Percentiles rank a stretch among this genome's conserved stretches.
phyloP scores from a whole-genome alignment of 1,284 basidiomycete genomes.

The Ganoderma sinense region DNA sequence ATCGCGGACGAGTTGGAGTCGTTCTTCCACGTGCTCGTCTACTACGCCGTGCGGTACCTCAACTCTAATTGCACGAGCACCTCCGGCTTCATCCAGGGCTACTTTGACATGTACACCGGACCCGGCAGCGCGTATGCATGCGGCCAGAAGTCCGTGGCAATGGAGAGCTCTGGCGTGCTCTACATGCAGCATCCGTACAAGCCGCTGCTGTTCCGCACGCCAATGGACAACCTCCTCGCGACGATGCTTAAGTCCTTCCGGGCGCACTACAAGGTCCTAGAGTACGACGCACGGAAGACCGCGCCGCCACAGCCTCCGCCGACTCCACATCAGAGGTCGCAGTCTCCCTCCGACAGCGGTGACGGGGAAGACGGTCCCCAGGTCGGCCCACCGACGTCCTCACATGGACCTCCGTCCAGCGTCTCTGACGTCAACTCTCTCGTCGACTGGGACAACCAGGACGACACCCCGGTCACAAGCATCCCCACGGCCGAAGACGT shows the following conservation, averaged over 20 bases:
- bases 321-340: neutral
- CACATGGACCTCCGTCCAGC: neutral
- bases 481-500: neutral
- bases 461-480: neutral
- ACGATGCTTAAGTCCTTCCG: slow-evolving; percentile 3
- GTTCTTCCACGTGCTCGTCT: slow-evolving; percentile 15
- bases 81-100: no score
- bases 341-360: neutral
- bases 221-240: slow-evolving; percentile 5
- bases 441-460: neutral
- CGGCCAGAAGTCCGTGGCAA: neutral
- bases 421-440: neutral
- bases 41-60: slow-evolving; percentile 16
- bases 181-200: no score
- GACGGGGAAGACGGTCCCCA: neutral
- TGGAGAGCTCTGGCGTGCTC: no score
- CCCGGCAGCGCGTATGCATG: neutral
- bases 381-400: neutral
- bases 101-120: slow-evolving; percentile 2
- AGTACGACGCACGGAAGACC: neutral
- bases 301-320: neutral
- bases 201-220: slow-evolving; percentile 1
- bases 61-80: slow-evolving; percentile 6
- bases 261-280: slow-evolving; percentile 8
- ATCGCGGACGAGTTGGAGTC: slow-evolving; percentile 17